These are phyloP conservation scores for Saccharum officinarum DNA, from an alignment of 176 grass and related monocot species.

Conservation along the genomic window DNA sequence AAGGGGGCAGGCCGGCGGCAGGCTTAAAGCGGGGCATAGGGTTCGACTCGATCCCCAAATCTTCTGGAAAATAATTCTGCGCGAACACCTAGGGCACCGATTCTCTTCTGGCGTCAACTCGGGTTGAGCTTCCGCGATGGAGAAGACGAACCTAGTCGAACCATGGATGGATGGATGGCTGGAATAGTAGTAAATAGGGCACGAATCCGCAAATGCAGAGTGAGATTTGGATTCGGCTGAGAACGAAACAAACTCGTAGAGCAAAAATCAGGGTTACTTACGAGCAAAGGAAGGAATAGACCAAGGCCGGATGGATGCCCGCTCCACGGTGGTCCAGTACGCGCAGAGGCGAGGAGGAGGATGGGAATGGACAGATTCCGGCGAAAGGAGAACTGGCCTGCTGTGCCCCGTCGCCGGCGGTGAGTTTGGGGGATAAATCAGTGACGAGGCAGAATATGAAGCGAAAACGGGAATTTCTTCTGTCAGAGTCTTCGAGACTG, in stretches of 20 bases:
- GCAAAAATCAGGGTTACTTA: background rate
- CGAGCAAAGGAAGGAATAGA: background rate
- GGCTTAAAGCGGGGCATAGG: constrained; percentile 19
- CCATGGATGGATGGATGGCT: background rate
- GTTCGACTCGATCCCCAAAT: constrained; percentile 1
- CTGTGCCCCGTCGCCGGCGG: background rate
- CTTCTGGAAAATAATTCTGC: background rate
- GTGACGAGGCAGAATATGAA: background rate
- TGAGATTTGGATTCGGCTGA: background rate
- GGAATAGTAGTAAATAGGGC: background rate
- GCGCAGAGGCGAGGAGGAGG: background rate
- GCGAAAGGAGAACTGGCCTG: background rate
- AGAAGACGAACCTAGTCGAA: background rate
- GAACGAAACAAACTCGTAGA: background rate
- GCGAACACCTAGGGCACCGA: background rate
- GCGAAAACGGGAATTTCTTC: background rate
- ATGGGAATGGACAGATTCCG: background rate
- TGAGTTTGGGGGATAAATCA: constrained; percentile 2
- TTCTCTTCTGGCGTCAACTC: background rate
- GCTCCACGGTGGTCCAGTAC: background rate
- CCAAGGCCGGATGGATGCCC: background rate
- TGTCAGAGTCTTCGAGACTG: background rate
- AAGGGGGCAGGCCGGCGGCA: constrained; percentile 39
- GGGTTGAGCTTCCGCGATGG: background rate
- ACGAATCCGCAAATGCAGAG: background rate